These are phyloP conservation scores for Besnoitia besnoiti DNA, from an alignment of 169 alveolate genomes.

Conservation along the genomic window DNA sequence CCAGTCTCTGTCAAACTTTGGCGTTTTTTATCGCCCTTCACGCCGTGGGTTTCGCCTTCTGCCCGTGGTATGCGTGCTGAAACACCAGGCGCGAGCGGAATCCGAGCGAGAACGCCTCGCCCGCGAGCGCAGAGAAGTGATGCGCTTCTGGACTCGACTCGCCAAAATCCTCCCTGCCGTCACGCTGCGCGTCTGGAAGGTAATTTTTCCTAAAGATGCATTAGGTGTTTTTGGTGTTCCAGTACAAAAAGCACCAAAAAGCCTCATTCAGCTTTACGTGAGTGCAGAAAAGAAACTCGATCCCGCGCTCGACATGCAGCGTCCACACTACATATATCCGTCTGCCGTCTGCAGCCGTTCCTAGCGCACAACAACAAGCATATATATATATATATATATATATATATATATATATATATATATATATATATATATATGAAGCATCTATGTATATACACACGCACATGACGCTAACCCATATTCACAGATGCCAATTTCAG, in stretches of 20 bases:
- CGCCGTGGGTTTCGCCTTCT: no score
- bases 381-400: background rate
- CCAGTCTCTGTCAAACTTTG: no score
- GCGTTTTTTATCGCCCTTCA: no score
- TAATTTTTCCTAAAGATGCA: no score
- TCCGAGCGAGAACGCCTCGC: slow-evolving; percentile 17
- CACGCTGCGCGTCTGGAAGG: slow-evolving; percentile 21
- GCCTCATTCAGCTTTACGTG: no score
- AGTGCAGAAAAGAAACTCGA: background rate
- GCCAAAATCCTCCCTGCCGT: slow-evolving; percentile 4
- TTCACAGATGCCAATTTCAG: no score
- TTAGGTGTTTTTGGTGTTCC: no score
- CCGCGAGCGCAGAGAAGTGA: slow-evolving; percentile 3
- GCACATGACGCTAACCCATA: no score
- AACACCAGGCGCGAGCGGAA: slow-evolving; percentile 6
- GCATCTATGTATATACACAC: background rate
- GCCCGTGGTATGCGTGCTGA: no score
- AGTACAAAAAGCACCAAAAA: no score
- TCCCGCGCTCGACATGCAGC: background rate
- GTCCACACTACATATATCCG: background rate
- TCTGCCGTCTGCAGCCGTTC: background rate
- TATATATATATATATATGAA: background rate
- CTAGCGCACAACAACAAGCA: background rate
- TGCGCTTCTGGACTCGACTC: background rate
- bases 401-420: background rate